These are phyloP conservation scores for Conringia planisiliqua DNA, from an alignment of 345 rosid species.

Conservation along the genomic window DNA sequence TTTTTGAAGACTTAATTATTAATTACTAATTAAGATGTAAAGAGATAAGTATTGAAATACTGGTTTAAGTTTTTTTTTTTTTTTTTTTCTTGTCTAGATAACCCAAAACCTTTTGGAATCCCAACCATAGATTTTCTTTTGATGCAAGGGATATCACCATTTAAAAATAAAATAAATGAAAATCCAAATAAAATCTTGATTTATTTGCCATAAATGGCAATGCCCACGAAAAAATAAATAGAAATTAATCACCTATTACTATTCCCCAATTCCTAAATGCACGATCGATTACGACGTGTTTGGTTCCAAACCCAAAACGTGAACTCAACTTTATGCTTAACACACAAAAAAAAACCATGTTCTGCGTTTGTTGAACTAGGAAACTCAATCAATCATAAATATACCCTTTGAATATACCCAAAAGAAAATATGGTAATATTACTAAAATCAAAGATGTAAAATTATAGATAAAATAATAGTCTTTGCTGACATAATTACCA, in stretches of 20 bases:
- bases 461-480: not conserved
- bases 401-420: constrained; percentile 19
- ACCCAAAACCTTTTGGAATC: constrained; percentile 9
- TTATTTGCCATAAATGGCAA: constrained; percentile 17
- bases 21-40: not conserved
- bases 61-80: not conserved
- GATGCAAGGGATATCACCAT: constrained; percentile 1
- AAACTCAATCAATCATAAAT: constrained; percentile 19
- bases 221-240: constrained; percentile 21
- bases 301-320: constrained; percentile 21
- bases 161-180: constrained; percentile 10
- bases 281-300: constrained; percentile 19
- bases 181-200: constrained; percentile 27
- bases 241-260: constrained; percentile 11
- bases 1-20: not conserved
- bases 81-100: not conserved
- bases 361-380: constrained; percentile 4
- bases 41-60: not conserved
- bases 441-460: not conserved
- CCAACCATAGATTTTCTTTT: constrained; percentile 17
- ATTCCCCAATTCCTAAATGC: constrained; percentile 13
- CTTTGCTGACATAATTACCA: constrained; percentile 16
- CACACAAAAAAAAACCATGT: not conserved
- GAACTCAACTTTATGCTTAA: constrained; percentile 15
- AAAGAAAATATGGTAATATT: not conserved